Base-by-base conservation (phyloP, 768 basidiomycete species). In the Lenzites betulinus region DNA sequence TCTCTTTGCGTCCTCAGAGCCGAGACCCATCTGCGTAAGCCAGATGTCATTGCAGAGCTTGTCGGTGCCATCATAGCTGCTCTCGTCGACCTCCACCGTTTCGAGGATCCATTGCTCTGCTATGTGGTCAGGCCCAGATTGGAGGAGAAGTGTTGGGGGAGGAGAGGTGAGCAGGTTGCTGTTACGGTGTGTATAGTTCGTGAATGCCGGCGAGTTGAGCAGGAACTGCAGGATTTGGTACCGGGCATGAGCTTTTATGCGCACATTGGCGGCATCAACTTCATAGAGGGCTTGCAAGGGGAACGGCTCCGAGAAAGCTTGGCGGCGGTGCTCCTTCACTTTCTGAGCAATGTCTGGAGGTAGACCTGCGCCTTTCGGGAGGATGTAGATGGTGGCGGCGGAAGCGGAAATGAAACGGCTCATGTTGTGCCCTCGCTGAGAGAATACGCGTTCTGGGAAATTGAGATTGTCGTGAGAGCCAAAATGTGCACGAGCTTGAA, bases 51-150 rank as follows among this genome's bases (percentile, higher is more conserved):
- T n/a, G 1, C 67, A 54, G 3, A 66, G 13, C 18, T 43, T 2
- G 25, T 54, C 50, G 23, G 60, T 64, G 33, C 67, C 70, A n/a
- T 64, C 66, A 46, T 71, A 70, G 38, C 66, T 69, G 0, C 67
- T 54, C 43, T 71, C 71, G 7, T 67, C 67, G 5, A 63, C 49
- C 9, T 70, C 43, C 8, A 60, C 41, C 0, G 69, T 71, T 0
- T 51, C 42, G 1, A 69, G 54, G 39, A 73, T 35, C 50, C 63
- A 65, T 39, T 60, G 53, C 16, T 49, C 11, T 3, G 58, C 57
- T 2, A 36, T 23, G 39, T 60, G 36, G 16, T 58, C 60, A 1
- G 44, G 54, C 0, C 68, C 69, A 51, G 11, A 7, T 1, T 50
- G 60, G 7, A 72, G 70, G 22, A 54, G 49, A 26, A 43, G 35